Percentiles rank a stretch among this genome's conserved stretches.
Conservation (phyloP, 2,329 filamentous ascomycete genomes). For the Salinomyces thailandicus region DNA sequence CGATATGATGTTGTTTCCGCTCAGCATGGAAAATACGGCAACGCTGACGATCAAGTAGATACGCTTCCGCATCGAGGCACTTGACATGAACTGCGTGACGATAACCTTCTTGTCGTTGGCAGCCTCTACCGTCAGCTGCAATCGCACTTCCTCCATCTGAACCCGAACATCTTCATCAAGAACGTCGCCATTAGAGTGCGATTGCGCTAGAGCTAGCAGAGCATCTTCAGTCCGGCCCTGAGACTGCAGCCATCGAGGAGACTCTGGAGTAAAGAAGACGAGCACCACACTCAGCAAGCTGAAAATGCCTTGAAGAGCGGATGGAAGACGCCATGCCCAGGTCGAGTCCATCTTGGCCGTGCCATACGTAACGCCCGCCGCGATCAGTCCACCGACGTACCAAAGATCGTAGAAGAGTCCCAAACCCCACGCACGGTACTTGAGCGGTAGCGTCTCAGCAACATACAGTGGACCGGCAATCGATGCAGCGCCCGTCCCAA, state of each 20-base stretch:
- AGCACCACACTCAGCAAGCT: not conserved
- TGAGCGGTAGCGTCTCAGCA: not conserved
- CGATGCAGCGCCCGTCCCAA: not conserved
- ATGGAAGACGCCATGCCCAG: conserved; percentile 1
- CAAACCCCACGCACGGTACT: not conserved
- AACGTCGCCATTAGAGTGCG: not conserved
- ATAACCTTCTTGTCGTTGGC: not conserved
- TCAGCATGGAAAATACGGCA: not conserved
- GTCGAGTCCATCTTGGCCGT: not conserved
- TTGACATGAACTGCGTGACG: not conserved
- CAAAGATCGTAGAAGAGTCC: not conserved
- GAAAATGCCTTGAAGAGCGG: not conserved
- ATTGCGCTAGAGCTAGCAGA: not conserved
- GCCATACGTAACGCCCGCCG: not conserved
- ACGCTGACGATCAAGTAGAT: not conserved
- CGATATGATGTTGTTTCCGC: not conserved
- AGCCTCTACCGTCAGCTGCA: not conserved
- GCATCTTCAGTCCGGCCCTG: not conserved
- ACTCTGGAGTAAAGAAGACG: not conserved
- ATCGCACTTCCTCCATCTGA: not conserved
- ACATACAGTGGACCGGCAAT: not conserved
- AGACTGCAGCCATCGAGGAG: not conserved
- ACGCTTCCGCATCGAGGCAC: not conserved
- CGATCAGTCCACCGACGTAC: not conserved
- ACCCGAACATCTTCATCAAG: not conserved